Conservation (phyloP, 2,329 filamentous ascomycete genomes). For the Penicillium digitatum region DNA sequence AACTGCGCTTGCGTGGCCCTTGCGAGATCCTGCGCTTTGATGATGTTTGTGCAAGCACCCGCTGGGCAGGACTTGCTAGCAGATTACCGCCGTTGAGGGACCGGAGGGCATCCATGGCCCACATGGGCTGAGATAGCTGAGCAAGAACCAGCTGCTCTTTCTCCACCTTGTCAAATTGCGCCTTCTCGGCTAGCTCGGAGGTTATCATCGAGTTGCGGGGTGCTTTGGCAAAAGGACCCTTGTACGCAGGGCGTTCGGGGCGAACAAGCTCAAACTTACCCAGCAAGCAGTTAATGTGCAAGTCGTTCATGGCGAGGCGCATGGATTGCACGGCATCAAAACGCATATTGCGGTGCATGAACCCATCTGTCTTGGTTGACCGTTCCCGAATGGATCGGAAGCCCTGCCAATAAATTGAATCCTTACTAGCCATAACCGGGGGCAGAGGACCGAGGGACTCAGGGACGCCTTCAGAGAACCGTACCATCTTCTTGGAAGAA, state of each 20-base stretch:
- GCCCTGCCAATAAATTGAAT: constrained; percentile 82
- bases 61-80: constrained; percentile 52
- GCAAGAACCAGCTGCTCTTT: constrained; percentile 75
- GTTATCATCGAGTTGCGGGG: constrained; percentile 64
- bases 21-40: constrained; percentile 23
- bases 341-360: constrained; percentile 76
- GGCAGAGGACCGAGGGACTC: constrained; percentile 41
- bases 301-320: constrained; percentile 67
- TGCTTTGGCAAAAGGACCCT: constrained; percentile 66
- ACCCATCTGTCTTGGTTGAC: constrained; percentile 67
- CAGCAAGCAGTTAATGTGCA: constrained; percentile 75
- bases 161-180: constrained; percentile 50
- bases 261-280: constrained; percentile 79
- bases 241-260: constrained; percentile 65
- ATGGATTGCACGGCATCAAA: constrained; percentile 85
- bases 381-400: constrained; percentile 72
- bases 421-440: constrained; percentile 51
- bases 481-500: constrained; percentile 29
- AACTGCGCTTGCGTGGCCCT: constrained; percentile 39
- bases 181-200: constrained; percentile 54
- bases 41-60: constrained; percentile 23
- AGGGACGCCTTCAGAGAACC: constrained; percentile 33
- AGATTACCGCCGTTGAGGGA: constrained; percentile 59
- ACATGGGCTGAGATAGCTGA: constrained; percentile 60
- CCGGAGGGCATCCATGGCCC: constrained; percentile 60